Conservation (phyloP, 192 early-diverging fungal genomes). For the Gonapodya sp. region DNA sequence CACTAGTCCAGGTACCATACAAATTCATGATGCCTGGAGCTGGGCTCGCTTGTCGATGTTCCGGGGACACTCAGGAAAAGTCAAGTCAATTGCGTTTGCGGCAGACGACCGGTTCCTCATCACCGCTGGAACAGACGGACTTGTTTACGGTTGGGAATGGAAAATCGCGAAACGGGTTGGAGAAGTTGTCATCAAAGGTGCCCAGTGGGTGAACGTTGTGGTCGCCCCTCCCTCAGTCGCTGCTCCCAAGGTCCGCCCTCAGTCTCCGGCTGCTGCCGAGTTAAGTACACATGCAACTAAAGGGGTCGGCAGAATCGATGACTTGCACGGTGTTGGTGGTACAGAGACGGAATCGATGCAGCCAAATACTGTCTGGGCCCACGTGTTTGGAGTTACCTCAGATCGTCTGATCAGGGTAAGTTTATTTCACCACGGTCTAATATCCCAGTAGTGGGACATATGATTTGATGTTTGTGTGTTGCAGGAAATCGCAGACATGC, state of each 20-base stretch:
- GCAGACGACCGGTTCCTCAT: slow-evolving; percentile 38
- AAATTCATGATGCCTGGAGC: slow-evolving; percentile 40
- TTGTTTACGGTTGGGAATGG: neutral
- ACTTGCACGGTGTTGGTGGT: no score
- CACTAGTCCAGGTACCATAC: slow-evolving; percentile 23
- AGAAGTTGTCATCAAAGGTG: neutral
- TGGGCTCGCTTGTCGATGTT: slow-evolving; percentile 32
- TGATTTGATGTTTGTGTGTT: neutral
- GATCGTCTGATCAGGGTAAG: neutral
- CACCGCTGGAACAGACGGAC: slow-evolving; percentile 39
- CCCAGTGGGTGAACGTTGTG: neutral
- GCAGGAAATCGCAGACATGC: slow-evolving; percentile 47
- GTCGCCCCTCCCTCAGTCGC: neutral
- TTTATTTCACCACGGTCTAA: neutral
- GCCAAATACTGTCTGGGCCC: no score
- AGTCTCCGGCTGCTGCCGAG: neutral
- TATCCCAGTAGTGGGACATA: neutral
- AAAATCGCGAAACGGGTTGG: neutral
- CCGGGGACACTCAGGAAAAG: slow-evolving; percentile 39
- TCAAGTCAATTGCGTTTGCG: slow-evolving; percentile 40
- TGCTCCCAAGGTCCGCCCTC: neutral
- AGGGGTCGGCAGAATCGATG: no score
- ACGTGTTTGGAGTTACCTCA: neutral
- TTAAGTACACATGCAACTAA: neutral
- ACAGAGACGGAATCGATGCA: no score